Evolutionary conservation across 208 protist genomes (phyloP), one percentile per base, ranked within the genome.

Genomic region (Borovskyia barvae): DNA sequence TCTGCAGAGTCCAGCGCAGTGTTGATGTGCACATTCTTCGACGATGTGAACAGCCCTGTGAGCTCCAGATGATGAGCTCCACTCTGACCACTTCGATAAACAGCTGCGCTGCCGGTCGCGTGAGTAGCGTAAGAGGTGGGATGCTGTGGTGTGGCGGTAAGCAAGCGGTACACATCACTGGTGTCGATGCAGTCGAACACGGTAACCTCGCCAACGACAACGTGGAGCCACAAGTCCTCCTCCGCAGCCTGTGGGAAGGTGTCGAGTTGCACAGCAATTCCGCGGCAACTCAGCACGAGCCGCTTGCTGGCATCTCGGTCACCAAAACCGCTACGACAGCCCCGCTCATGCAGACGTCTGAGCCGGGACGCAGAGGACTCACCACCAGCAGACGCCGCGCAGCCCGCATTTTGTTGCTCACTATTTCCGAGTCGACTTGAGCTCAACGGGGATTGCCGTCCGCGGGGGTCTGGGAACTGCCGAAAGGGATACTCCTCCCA

Each of bases 151-250:
- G 80, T 73, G 26, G 65, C 56, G 55, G 77, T 80, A 15, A 87
- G 57, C 17, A 87, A 48, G 14, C 71, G 74, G 36, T 66, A 64
- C 19, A 87, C 75, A 25, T 71, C 59, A 40, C 80, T 87, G 48
- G 52, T 65, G 53, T 72, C 66, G 48, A 87, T 82, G 69, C 80
- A 82, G 57, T 87, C 80, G 35, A 80, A 66, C 0, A 87, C 67
- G 8, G 77, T 77, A 2, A 51, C 64, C 60, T 82, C 75, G 20
- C 66, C 63, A 6, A 82, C 65, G 22, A 75, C 56, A 4, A 82
- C 35, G 37, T 74, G 66, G 12, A 82, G 47, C 72, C 79, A 77
- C 56, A 72, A 41, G 35, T 78, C 72, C 25, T 82, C 58, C 52
- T 71, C 60, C 15, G 61, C 47, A 28, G 53, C 75, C n/a, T 72